Conservation (phyloP, 352 stramenopile species). For the Globisporangium takayamanum region DNA sequence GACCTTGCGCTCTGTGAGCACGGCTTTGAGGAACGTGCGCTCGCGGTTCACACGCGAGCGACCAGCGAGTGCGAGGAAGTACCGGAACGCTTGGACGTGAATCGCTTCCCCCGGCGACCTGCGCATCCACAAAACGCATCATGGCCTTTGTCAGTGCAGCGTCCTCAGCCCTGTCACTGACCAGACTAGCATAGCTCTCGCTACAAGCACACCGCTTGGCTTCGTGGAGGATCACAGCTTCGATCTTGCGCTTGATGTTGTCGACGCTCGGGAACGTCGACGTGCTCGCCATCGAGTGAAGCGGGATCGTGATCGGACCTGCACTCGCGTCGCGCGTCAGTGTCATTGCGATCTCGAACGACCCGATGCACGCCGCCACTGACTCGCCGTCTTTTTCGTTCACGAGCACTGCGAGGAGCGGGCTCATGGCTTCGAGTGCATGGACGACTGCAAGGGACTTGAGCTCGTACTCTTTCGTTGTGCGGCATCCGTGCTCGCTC, state of each 20-base stretch:
- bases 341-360: conserved; percentile 52
- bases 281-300: conserved; percentile 53
- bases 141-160: background rate
- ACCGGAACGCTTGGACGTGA: conserved; percentile 45
- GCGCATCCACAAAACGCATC: background rate
- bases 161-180: background rate
- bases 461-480: conserved; percentile 40
- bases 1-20: conserved; percentile 60
- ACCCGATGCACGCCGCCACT: conserved; percentile 20
- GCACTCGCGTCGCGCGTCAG: conserved; percentile 22
- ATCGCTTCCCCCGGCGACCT: conserved; percentile 51
- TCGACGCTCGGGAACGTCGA: conserved; percentile 38
- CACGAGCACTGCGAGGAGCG: conserved; percentile 36
- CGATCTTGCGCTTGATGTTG: conserved; percentile 55
- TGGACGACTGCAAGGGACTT: conserved; percentile 32
- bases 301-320: conserved; percentile 19
- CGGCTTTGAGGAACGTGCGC: conserved; percentile 43
- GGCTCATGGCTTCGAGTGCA: conserved; percentile 43
- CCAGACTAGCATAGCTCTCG: background rate
- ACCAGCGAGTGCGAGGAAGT: conserved; percentile 45
- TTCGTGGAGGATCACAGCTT: conserved; percentile 46
- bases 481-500: conserved; percentile 42
- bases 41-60: conserved; percentile 40
- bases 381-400: conserved; percentile 20
- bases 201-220: conserved; percentile 33